phyloP scores from a whole-genome alignment of 257 asterid genomes.

The Anisodus acutangulus region DNA sequence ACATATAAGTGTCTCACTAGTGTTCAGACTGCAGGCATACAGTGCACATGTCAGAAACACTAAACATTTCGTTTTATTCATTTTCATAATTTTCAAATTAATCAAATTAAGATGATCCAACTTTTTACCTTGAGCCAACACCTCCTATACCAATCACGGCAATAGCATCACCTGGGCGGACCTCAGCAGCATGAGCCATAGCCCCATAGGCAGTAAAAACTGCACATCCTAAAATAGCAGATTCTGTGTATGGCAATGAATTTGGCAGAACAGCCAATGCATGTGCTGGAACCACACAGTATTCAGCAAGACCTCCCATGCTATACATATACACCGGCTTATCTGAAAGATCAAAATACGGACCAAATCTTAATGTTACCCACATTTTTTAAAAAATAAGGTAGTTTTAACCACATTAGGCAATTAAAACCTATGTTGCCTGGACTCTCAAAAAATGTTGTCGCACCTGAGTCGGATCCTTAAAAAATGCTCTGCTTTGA shows the following conservation, averaged over 20 bases:
- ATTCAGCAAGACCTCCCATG: slow-evolving; percentile 99
- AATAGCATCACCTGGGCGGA: slow-evolving; percentile 85
- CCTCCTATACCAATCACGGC: slow-evolving; percentile 99
- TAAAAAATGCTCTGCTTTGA: no score
- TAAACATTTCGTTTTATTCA: neutral
- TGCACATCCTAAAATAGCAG: slow-evolving; percentile 96
- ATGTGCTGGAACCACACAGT: slow-evolving; percentile 92
- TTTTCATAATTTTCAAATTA: neutral
- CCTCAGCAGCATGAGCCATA: slow-evolving; percentile 98
- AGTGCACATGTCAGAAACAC: slow-evolving; percentile 8
- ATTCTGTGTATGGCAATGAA: slow-evolving; percentile 87
- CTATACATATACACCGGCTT: slow-evolving; percentile 98
- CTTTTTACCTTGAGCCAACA: slow-evolving; percentile 91
- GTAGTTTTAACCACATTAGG: slow-evolving; percentile 30
- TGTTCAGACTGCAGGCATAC: neutral
- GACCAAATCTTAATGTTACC: slow-evolving; percentile 33
- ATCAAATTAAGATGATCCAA: slow-evolving; percentile 14
- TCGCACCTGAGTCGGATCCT: no score
- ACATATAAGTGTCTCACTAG: neutral
- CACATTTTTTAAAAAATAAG: neutral
- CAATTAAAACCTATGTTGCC: neutral
- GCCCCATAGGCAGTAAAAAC: slow-evolving; percentile 99
- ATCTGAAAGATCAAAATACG: slow-evolving; percentile 56
- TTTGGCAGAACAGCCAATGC: slow-evolving; percentile 78
- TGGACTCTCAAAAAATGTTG: no score